Base-by-base conservation (phyloP, 192 early-diverging fungal genomes). In the Oehlia diaphana region DNA sequence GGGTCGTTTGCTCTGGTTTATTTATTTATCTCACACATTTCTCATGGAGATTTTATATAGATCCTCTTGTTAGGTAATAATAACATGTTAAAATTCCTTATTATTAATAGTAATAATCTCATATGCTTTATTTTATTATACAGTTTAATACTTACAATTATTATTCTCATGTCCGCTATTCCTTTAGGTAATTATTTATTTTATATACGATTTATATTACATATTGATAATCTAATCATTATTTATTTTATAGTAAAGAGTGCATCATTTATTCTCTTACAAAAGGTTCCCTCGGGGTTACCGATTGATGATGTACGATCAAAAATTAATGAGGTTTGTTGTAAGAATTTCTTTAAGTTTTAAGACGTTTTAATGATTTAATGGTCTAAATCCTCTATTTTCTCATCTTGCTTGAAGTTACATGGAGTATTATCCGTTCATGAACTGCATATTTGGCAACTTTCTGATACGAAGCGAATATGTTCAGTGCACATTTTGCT, bases 381-480 rank as follows among this genome's bases (percentile, higher is more conserved):
- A 44, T 69, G 10, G 7, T 9, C 14, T n/a, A 23, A 39, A 39
- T 39, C 39, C 7, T 0, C 26, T 79, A 58, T 37, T 62, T 13
- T 53, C 13, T 6, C 47, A 6, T 63, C 72, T 28, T 12, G 68
- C 2, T 7, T 69, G 12, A 61, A 58, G 79, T 66, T 64, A n/a
- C 7, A 4, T 47, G 90, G 88, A 65, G 90, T 98, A 6, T 50
- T 92, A 2, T 92, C 90, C 14, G 86, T 97, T 63, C 96, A 98
- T 78, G 96, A 98, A 76, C 78, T 98, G 26, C 96, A 98, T 81
- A 92, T 98, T 35, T 98, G 96, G 95, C 92, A 95, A 82, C 83
- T 98, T 78, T 94, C 92, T 37, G 93, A 96, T 71, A 92, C 89
- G 73, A 94, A 96, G 79, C 88, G 87, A 72, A 88, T 97, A 42